Base-by-base conservation (phyloP, 176 grass and related monocot genomes). In the Neostapfia colusana region DNA sequence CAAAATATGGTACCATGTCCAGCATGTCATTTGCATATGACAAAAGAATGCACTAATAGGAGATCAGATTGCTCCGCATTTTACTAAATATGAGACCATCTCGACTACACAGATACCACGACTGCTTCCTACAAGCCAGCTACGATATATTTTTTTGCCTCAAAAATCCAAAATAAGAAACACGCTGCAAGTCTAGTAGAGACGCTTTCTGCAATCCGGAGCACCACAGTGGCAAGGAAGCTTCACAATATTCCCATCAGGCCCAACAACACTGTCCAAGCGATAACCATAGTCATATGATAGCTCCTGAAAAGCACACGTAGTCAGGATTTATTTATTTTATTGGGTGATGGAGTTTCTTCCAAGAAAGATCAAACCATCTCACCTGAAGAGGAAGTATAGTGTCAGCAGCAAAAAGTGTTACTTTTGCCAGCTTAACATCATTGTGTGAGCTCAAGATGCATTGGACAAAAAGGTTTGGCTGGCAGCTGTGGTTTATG, bases 401-500 rank as follows among this genome's bases (percentile, higher is more conserved):
- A 24, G 86, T 94, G 69, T 98, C 95, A 4, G 95, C 95, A 62
- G 95, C 95, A 53, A 98, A 98, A 31, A 94, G 86, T 46, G 79
- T 90, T 45, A 98, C 76, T 79, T 92, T 98, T 20, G 95, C 91
- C 21, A 98, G 64, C 49, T 88, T 94, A 35, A 94, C 85, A 17
- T 98, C 89, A 3, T 78, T 84, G 43, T 98, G 95, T 28, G 91
- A 94, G 65, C 80, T 98, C 51, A 98, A 54, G 25, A 98, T 64
- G 34, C 89, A 94, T 73, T 98, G 95, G 43, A 98, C 89, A 43
- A 98, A 98, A 18, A 92, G 87, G 54, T 98, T 98, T 21, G 95
- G 95, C 39, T 89, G 76, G 41, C 91, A 98, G 15, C 95, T 98
- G 48, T 98, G 95, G 49, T 98, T 98, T 57, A 98, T 94, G 66